phyloP scores from a whole-genome alignment of 768 basidiomycete species.

The Boletus bicolor region DNA sequence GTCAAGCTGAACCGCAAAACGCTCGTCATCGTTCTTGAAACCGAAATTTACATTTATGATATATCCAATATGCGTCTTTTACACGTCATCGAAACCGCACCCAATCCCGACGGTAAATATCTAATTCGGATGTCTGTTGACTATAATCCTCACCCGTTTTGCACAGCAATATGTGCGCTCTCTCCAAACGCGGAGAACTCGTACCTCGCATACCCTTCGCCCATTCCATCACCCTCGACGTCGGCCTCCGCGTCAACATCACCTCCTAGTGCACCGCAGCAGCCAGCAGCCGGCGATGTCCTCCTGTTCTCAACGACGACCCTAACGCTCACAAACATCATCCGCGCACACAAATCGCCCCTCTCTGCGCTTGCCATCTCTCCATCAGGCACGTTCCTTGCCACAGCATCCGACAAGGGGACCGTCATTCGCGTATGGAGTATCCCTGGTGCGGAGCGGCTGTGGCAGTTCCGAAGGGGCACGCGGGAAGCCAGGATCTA shows the following conservation, averaged over 20 bases:
- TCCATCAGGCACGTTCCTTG: constrained; percentile 82
- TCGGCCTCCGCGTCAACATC: constrained; percentile 41
- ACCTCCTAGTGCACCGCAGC: constrained; percentile 40
- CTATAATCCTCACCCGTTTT: constrained; percentile 1
- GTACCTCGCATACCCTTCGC: constrained; percentile 95
- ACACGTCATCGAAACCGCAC: constrained; percentile 95
- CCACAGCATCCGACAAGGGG: constrained; percentile 91
- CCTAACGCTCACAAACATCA: constrained; percentile 89
- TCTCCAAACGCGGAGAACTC: constrained; percentile 92
- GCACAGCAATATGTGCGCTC: constrained; percentile 87
- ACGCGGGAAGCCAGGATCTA: constrained; percentile 84
- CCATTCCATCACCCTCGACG: constrained; percentile 78
- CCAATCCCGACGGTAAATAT: constrained; percentile 84
- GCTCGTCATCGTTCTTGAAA: constrained; percentile 91
- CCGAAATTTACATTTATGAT: constrained; percentile 99
- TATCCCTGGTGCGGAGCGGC: constrained; percentile 85
- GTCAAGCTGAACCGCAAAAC: constrained; percentile 98
- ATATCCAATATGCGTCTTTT: constrained; percentile 97
- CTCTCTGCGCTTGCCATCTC: constrained; percentile 87
- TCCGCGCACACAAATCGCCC: constrained; percentile 95
- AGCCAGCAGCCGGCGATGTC: constrained; percentile 70
- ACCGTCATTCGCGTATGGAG: constrained; percentile 96
- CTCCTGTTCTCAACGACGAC: constrained; percentile 92
- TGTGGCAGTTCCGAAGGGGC: constrained; percentile 94
- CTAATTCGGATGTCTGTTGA: neutral